These are phyloP conservation scores for Lasiosphaeriaceae sp. DNA, from an alignment of 495 filamentous ascomycete species.

Conservation along the genomic window DNA sequence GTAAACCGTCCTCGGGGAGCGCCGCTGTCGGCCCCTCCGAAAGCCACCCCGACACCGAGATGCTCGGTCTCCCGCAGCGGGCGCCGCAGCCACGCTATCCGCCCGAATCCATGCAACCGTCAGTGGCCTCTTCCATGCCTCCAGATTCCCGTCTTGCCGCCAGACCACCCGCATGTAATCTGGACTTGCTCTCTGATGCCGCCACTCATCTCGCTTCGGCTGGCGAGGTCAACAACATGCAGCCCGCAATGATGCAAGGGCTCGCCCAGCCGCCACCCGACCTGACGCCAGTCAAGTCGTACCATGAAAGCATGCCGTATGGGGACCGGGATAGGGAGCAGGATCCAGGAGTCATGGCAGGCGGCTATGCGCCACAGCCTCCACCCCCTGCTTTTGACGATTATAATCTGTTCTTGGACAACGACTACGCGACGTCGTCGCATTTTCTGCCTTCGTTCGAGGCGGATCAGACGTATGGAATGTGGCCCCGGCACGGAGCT, in stretches of 20 bases:
- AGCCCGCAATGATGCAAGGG: constrained; percentile 41
- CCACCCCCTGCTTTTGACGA: constrained; percentile 39
- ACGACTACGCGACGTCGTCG: constrained; percentile 42
- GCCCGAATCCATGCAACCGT: constrained; percentile 33
- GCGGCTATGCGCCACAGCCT: constrained; percentile 36
- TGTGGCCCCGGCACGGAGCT: constrained; percentile 38
- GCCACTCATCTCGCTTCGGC: constrained; percentile 47
- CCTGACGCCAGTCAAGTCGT: constrained; percentile 42
- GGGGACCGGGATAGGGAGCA: constrained; percentile 38
- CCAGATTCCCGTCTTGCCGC: constrained; percentile 38
- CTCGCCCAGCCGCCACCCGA: constrained; percentile 32
- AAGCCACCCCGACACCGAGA: constrained; percentile 39
- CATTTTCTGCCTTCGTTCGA: constrained; percentile 48
- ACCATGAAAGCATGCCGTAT: constrained; percentile 41
- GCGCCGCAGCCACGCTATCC: constrained; percentile 29
- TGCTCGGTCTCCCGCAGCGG: constrained; percentile 38
- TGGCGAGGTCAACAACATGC: constrained; percentile 45
- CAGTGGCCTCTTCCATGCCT: constrained; percentile 33
- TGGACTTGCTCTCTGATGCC: constrained; percentile 49
- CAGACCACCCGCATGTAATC: constrained; percentile 47
- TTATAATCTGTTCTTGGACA: constrained; percentile 49
- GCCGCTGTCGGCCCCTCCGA: constrained; percentile 35
- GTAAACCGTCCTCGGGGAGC: constrained; percentile 43
- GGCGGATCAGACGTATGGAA: constrained; percentile 40
- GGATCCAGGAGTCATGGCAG: constrained; percentile 37